Evolutionary conservation across 1,284 basidiomycete species (phyloP).

Genomic region (Farysia itapuensis): DNA sequence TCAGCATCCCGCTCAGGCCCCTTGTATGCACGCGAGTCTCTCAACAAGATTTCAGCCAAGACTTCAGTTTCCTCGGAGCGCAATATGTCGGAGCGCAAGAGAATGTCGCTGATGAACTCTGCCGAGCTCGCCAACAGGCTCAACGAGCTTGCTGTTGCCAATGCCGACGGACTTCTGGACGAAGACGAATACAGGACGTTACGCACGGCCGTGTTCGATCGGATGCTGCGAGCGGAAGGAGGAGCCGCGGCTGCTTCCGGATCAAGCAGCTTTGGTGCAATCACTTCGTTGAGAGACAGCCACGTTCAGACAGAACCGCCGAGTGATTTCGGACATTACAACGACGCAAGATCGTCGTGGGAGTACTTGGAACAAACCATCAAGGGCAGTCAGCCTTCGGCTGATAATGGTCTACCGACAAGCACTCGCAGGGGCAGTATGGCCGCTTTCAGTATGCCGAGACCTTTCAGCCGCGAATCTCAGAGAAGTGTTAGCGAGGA

Average conservation of each 20-base stretch:
- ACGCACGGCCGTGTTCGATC: constrained; percentile 39
- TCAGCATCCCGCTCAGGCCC: no score
- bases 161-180: constrained; percentile 44
- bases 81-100: no score
- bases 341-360: background rate
- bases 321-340: constrained; percentile 7
- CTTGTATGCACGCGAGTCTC: no score
- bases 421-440: constrained; percentile 2
- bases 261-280: no score
- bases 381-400: constrained; percentile 9
- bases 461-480: constrained; percentile 9
- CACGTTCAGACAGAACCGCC: background rate
- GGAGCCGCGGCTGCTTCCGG: background rate
- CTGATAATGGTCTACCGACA: constrained; percentile 8
- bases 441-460: background rate
- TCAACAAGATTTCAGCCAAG: no score
- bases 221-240: constrained; percentile 22
- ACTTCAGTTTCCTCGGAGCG: no score
- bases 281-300: no score
- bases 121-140: constrained; percentile 33
- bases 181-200: constrained; percentile 47
- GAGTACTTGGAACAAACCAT: constrained; percentile 14
- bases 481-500: background rate
- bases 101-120: constrained; percentile 18
- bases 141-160: constrained; percentile 50